Base-by-base conservation (phyloP, 169 alveolate genomes). In the Cystoisospora suis region DNA sequence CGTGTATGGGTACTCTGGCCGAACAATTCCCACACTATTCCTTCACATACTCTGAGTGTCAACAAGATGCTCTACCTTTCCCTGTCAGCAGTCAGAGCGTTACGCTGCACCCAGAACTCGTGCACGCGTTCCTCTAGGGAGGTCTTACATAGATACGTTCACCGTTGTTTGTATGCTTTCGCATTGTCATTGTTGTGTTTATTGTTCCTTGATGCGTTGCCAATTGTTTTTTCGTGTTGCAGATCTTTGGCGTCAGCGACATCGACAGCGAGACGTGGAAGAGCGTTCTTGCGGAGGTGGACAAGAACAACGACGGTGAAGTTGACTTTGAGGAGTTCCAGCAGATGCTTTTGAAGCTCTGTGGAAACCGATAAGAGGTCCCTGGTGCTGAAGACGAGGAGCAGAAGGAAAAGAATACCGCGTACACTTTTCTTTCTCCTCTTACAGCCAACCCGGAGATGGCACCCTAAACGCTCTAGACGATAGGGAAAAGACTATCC, bases 271-370 rank as follows among this genome's bases (percentile, higher is more conserved):
- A 90, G 69, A 59, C 75, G 29, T 90, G 93, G 93, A 56, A 86
- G 80, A 32, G 38, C 42, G 85, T 90, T 38, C 29, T 81, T 53
- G 81, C 81, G 36, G 93, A 85, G 69, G 93, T 81, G 34, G 93
- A 90, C 83, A 56, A 61, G 77, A 90, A 90, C 75, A 80, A 80
- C 85, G 93, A 90, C 56, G 93, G 93, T 36, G 93, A 90, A 75
- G 93, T 90, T 29, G 91, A 87, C 77, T 87, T 87, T 44, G 91
- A 70, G 53, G 91, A 87, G 45, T 87, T 87, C 34, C 91, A 70
- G 75, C 86, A 87, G 77, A 87, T 87, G 91, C 91, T 87, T 20
- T 42, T 87, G 91, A 87, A 87, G 77, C 86, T 87, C 46, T 87
- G 91, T 80, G 80, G 61, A 7, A 59, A 42, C 83, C 32, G n/a